Evolutionary conservation across 2,329 filamentous ascomycete genomes (phyloP).

Genomic region (Diplodia scrobiculata): DNA sequence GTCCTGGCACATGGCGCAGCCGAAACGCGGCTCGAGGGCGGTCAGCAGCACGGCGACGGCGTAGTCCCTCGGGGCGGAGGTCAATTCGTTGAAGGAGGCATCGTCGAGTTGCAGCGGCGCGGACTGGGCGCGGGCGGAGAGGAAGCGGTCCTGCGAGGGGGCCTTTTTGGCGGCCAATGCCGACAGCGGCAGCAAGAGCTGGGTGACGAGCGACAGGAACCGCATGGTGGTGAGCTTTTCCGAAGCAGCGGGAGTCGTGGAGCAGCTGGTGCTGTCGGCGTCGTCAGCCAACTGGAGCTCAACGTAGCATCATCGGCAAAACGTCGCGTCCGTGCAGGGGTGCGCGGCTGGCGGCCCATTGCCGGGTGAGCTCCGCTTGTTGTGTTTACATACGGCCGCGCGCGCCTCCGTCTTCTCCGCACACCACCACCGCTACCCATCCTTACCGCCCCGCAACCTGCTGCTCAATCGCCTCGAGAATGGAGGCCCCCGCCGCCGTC

Average conservation of each 20-base stretch:
- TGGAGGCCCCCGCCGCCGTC: conserved; percentile 37
- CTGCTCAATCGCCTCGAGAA: conserved; percentile 35
- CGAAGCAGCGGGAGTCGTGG: background rate
- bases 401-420: background rate
- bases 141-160: conserved; percentile 65
- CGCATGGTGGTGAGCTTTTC: conserved; percentile 61
- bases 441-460: background rate
- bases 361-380: background rate
- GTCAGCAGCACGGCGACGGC: conserved; percentile 80
- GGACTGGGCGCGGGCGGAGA: conserved; percentile 69
- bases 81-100: conserved; percentile 72
- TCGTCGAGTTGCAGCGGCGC: conserved; percentile 78
- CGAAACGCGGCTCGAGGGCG: conserved; percentile 78
- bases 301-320: conserved; percentile 4
- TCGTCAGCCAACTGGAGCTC: conserved; percentile 24
- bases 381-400: background rate
- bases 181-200: conserved; percentile 63
- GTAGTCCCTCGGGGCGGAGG: conserved; percentile 78
- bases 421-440: conserved; percentile 1
- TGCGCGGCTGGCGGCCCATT: background rate
- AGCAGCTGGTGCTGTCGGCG: conserved; percentile 6
- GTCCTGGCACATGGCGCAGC: conserved; percentile 81
- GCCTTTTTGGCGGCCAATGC: conserved; percentile 65
- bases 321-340: background rate
- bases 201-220: conserved; percentile 62